These are phyloP conservation scores for Zanthoxylum bungeanum DNA, from an alignment of 345 rosid species.

Conservation along the genomic window DNA sequence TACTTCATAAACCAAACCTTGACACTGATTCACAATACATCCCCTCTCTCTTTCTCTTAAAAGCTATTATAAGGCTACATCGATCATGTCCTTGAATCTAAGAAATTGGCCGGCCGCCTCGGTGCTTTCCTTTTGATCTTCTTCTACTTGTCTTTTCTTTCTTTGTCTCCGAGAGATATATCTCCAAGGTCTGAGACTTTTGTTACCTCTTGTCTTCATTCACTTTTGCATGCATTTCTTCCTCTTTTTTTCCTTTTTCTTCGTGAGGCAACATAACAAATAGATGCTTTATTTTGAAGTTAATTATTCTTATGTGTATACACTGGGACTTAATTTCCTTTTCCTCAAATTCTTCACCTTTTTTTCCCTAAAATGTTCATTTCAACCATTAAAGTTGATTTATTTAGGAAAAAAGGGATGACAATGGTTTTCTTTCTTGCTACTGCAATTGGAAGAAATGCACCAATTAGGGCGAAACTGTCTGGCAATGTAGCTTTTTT, in stretches of 20 bases:
- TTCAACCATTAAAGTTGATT: background rate
- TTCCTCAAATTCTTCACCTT: background rate
- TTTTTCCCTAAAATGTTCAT: background rate
- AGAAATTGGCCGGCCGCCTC: conserved; percentile 38
- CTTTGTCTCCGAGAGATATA: conserved; percentile 33
- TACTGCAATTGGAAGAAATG: background rate
- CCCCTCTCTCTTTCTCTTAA: conserved; percentile 16
- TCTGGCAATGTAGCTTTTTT: too few relatives aligned
- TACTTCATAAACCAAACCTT: conserved; percentile 18
- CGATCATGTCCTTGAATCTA: conserved; percentile 68
- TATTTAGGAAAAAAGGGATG: background rate
- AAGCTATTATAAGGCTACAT: conserved; percentile 31
- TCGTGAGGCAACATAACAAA: background rate
- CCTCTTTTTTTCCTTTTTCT: background rate
- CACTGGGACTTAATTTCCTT: background rate
- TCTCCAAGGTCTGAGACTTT: conserved; percentile 35
- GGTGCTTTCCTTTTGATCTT: conserved; percentile 24
- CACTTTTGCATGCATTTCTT: conserved; percentile 12
- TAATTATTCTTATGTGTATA: background rate
- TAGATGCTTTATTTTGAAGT: background rate
- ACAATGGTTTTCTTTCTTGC: background rate
- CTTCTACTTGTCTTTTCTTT: conserved; percentile 36
- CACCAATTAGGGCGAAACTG: too few relatives aligned
- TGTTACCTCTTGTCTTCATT: conserved; percentile 17
- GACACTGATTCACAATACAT: conserved; percentile 38